Evolutionary conservation across 2,329 filamentous ascomycete species (phyloP).

Genomic region (Arthrinium phaeospermum): DNA sequence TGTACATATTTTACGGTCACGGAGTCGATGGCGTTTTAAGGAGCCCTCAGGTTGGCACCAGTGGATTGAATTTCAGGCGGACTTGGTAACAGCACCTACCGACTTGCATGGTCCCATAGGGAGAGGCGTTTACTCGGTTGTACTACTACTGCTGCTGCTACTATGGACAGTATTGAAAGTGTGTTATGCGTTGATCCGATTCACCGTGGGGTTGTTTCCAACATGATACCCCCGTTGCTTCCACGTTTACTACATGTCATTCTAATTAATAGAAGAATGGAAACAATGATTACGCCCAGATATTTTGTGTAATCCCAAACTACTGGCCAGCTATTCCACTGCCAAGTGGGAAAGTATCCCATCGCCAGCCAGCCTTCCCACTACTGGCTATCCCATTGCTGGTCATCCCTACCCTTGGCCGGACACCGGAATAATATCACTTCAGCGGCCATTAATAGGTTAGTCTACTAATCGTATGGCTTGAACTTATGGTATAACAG

Average conservation of each 20-base stretch:
- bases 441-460: too few species aligned
- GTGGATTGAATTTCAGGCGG: neutral
- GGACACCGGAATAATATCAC: neutral
- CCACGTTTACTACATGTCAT: neutral
- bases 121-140: slow-evolving; percentile 9
- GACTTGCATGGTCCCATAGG: slow-evolving; percentile 12
- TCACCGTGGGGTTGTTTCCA: slow-evolving; percentile 5
- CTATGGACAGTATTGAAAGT: neutral
- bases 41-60: neutral
- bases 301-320: neutral
- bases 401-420: too few species aligned
- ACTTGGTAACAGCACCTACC: neutral
- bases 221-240: slow-evolving; percentile 11
- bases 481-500: neutral
- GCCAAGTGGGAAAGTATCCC: too few species aligned
- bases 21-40: slow-evolving; percentile 13
- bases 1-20: slow-evolving; percentile 6
- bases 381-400: neutral
- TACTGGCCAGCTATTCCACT: neutral
- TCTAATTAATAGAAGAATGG: slow-evolving; percentile 9
- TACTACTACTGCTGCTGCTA: neutral
- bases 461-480: neutral
- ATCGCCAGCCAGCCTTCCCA: neutral
- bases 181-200: neutral
- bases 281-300: neutral